phyloP scores from a whole-genome alignment of 352 stramenopile genomes.

The Pythium chondricola region DNA sequence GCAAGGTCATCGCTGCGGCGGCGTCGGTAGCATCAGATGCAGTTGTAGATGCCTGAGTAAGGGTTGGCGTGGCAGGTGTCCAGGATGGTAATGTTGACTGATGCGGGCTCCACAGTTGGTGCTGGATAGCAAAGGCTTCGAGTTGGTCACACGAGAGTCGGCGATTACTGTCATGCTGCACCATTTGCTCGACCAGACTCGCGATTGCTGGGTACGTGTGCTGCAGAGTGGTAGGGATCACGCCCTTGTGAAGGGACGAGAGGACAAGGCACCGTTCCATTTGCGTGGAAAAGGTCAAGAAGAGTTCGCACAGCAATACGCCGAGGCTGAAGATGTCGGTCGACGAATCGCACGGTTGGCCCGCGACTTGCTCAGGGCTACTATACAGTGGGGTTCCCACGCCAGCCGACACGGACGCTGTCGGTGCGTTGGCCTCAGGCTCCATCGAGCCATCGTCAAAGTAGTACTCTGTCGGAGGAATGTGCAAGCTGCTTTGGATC shows the following conservation, averaged over 20 bases:
- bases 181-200: conserved; percentile 41
- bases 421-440: conserved; percentile 20
- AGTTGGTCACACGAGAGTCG: conserved; percentile 50
- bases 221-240: conserved; percentile 28
- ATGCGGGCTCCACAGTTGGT: no score
- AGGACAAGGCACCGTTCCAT: conserved; percentile 73
- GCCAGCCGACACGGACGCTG: conserved; percentile 50
- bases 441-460: conserved; percentile 27
- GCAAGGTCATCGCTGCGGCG: no score
- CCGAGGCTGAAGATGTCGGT: conserved; percentile 76
- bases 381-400: conserved; percentile 72
- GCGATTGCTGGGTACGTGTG: conserved; percentile 36
- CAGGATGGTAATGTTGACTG: no score
- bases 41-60: no score
- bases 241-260: conserved; percentile 31
- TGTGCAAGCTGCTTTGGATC: conserved; percentile 45
- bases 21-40: no score
- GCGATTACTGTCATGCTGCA: conserved; percentile 29
- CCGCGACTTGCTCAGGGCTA: conserved; percentile 59
- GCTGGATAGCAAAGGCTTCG: conserved; percentile 15
- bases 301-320: conserved; percentile 67
- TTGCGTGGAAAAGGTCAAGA: conserved; percentile 67
- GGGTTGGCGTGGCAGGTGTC: no score
- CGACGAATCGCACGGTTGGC: conserved; percentile 34
- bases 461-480: conserved; percentile 46